Evolutionary conservation across 768 basidiomycete species (phyloP).

Genomic region (Tylopilus vinaceipallidus): DNA sequence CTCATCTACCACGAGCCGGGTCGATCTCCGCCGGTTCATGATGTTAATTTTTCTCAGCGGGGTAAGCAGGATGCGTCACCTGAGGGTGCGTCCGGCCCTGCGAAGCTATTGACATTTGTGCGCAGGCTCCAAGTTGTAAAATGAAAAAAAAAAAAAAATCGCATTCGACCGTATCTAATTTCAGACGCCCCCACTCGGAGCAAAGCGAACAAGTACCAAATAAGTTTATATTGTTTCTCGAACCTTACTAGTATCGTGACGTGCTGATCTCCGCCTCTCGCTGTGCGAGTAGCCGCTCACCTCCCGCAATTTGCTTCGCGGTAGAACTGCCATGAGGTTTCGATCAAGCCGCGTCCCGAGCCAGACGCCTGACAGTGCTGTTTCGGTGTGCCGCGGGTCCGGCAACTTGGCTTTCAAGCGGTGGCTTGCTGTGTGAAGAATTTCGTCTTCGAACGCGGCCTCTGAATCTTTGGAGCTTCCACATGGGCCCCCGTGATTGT

Average conservation of each 20-base stretch:
- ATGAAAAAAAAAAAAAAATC: no score
- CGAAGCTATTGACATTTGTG: conserved; percentile 4
- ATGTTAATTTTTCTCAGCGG: background rate
- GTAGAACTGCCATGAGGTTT: conserved; percentile 11
- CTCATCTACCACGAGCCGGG: background rate
- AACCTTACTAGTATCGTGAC: background rate
- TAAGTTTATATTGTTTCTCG: background rate
- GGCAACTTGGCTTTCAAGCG: conserved; percentile 6
- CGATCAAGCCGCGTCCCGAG: background rate
- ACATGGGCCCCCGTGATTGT: background rate
- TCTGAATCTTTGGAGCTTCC: background rate
- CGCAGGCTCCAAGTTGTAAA: background rate
- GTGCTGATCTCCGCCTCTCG: no score
- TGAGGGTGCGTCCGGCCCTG: conserved; percentile 5
- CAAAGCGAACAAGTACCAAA: background rate
- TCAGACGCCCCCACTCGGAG: background rate
- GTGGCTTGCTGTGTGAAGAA: background rate
- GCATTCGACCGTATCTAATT: no score
- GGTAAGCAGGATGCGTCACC: background rate
- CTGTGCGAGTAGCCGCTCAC: conserved; percentile 4
- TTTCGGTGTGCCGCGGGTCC: background rate
- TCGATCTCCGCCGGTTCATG: conserved; percentile 1
- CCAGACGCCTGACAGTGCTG: background rate
- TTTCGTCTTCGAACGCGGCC: background rate
- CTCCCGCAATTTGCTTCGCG: conserved; percentile 22